Evolutionary conservation across 805 yeast genomes (phyloP).

Genomic region (Candida parachauliodes): DNA sequence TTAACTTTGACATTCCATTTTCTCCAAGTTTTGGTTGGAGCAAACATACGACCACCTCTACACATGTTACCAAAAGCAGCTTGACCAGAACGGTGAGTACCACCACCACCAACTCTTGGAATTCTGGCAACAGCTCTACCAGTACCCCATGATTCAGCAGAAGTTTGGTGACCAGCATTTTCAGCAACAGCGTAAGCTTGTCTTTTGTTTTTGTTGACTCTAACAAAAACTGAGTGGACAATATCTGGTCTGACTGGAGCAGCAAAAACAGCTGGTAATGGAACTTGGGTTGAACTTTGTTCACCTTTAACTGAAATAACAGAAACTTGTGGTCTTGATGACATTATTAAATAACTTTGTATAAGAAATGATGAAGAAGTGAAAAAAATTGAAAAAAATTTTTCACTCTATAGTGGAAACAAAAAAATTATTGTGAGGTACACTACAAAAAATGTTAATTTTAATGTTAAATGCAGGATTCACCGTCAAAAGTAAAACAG

Average conservation of each 20-base stretch:
- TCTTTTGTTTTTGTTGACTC: slow-evolving; percentile 99
- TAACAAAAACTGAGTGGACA: slow-evolving; percentile 97
- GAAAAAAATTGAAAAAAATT: slow-evolving; percentile 13
- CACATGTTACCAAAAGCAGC: slow-evolving; percentile 99
- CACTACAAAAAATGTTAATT: no score
- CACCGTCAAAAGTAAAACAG: no score
- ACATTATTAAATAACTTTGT: slow-evolving; percentile 34
- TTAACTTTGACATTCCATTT: slow-evolving; percentile 99
- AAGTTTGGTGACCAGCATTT: slow-evolving; percentile 99
- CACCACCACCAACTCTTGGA: slow-evolving; percentile 99
- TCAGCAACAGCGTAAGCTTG: slow-evolving; percentile 99
- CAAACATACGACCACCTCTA: slow-evolving; percentile 99
- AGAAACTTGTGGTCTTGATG: slow-evolving; percentile 92
- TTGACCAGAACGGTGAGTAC: slow-evolving; percentile 99
- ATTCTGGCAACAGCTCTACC: slow-evolving; percentile 99
- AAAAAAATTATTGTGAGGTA: neutral
- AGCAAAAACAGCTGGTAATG: slow-evolving; percentile 97
- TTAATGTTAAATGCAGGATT: no score
- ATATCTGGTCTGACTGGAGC: slow-evolving; percentile 99
- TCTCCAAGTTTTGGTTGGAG: slow-evolving; percentile 99
- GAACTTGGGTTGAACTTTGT: slow-evolving; percentile 76
- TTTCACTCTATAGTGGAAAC: slow-evolving; percentile 4
- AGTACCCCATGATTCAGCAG: slow-evolving; percentile 99
- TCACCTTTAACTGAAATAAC: slow-evolving; percentile 88
- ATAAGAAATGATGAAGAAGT: slow-evolving; percentile 17